Base-by-base conservation (phyloP, 1,284 basidiomycete species). In the Mrakiaceae sp. region DNA sequence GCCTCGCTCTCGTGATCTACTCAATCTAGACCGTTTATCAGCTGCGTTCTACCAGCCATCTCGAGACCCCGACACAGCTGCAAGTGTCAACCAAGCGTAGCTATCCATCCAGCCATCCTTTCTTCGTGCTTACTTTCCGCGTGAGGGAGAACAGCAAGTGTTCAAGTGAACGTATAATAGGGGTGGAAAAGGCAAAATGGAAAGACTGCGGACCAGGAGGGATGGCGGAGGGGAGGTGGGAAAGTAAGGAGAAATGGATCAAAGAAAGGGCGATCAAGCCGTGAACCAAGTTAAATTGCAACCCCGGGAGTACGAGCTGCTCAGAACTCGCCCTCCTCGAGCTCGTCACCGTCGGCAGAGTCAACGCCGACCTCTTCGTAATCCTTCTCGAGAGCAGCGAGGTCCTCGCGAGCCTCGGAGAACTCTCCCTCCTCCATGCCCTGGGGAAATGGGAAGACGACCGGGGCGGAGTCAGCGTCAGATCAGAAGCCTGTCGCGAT, bases 401-500 rank as follows among this genome's bases (percentile, higher is more conserved):
- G 84, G 76, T 94, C 90, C 79, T 92, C 94, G 70, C 94, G 88
- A 43, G 93, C 94, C 80, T 97, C 94, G 58, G 88, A 90, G 78
- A 94, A 95, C 79, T 98, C 94, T 75, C 94, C 93, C 80, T 97
- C 94, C 78, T 97, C 94, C 94, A 97, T 98, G 79, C 94, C 94
- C 78, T 27, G 27, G 27, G 27, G 27, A 27, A 2, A 27, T 27
- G 27, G 27, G 27, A 27, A 27, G 27, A 27, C 96, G 93, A 71
- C 93, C 93, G 69, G 92, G 90, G 72, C 94, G 95, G 49, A 11
- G 49, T 11, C 49, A 51, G 16, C 27, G 27, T 27, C 27, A 27
- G 2, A 27, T 27, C 27, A 27, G 2, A 27, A 27, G 27, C 1
- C 27, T 1, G 27, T 11, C 2, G 11, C 11, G 49, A 51, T n/a